Conservation (phyloP, 805 yeast genomes). For the Sugiyamaella boreocaroliniensis region DNA sequence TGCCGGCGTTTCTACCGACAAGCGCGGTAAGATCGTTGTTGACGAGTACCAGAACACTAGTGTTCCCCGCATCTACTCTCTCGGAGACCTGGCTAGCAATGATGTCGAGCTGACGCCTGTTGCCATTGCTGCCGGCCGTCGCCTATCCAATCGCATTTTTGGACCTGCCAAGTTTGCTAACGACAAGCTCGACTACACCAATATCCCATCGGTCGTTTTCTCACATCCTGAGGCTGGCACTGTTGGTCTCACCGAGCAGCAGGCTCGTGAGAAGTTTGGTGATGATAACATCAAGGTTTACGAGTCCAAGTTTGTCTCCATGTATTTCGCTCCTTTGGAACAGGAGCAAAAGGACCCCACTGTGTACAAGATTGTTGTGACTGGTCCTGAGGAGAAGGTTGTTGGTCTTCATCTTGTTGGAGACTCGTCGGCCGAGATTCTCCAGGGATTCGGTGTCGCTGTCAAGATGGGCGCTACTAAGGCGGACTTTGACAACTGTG, state of each 20-base stretch:
- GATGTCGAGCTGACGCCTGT: constrained; percentile 94
- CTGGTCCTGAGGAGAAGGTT: constrained; percentile 82
- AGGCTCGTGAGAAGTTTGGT: constrained; percentile 76
- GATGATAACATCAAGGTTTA: constrained; percentile 73
- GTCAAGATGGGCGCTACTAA: constrained; percentile 99
- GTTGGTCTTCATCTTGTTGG: constrained; percentile 95
- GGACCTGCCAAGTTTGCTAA: constrained; percentile 65
- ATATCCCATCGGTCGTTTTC: constrained; percentile 94
- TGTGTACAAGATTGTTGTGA: constrained; percentile 71
- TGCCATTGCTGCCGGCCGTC: constrained; percentile 97
- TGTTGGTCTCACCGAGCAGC: constrained; percentile 75
- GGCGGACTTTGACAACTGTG: constrained; percentile 88
- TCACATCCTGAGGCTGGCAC: constrained; percentile 98
- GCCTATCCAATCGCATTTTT: constrained; percentile 82
- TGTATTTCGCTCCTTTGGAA: constrained; percentile 84
- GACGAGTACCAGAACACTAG: constrained; percentile 86
- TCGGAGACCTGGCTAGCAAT: constrained; percentile 87
- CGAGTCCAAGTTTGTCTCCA: constrained; percentile 75
- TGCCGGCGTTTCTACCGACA: constrained; percentile 60
- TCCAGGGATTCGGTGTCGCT: constrained; percentile 98
- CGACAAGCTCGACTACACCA: constrained; percentile 76
- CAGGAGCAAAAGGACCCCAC: constrained; percentile 72
- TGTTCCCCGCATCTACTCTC: constrained; percentile 63
- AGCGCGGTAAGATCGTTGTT: constrained; percentile 56
- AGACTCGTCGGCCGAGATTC: constrained; percentile 81